Base-by-base conservation (phyloP, 1,139 yeast genomes). In the Yamadazyma friedrichii region DNA sequence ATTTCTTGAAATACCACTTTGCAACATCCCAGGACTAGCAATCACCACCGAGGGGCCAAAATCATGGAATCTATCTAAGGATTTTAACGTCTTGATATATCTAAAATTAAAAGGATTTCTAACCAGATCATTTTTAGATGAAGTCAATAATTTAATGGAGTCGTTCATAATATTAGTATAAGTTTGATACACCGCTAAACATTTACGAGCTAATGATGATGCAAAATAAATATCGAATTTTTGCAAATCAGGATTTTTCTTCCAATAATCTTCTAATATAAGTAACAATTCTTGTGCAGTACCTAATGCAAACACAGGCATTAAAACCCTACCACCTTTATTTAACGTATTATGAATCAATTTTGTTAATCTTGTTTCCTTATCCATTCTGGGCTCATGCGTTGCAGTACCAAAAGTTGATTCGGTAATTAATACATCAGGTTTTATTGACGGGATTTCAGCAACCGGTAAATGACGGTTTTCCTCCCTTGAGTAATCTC, bases 371-470 rank as follows among this genome's bases (percentile, higher is more conserved):
- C 93, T 77, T 11, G 78, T 71, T 59, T 93, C 98, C 59, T 93
- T 84, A 46, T 88, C 96, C 16, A 77, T 63, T 49, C 97, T 71
- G 2, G 97, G 95, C 58, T 89, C 96, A 58, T 91, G 96, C 0
- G 96, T 88, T 39, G 97, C 98, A 0, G 98, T 94, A 40, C 98
- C 99, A 61, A 91, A 93, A 0, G 99, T 93, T 3, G 97, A 87
- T 61, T 93, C 99, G 1, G 95, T 86, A 52, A 93, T 91, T 38
- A 94, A 70, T 35, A 93, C 78, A 63, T 94, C 98, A 0, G 98
- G 97, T 47, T 85, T 76, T 29, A 76, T 74, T 1, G 94, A 88
- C 0, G 99, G 99, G 1, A 93, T 83, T 62, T 94, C 98, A 0
- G 98, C 99, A 5, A 91, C 82, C 55, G 89, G 93, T 55, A 93